Conservation (phyloP, 1,284 basidiomycete species). For the Thelephora terrestris region DNA sequence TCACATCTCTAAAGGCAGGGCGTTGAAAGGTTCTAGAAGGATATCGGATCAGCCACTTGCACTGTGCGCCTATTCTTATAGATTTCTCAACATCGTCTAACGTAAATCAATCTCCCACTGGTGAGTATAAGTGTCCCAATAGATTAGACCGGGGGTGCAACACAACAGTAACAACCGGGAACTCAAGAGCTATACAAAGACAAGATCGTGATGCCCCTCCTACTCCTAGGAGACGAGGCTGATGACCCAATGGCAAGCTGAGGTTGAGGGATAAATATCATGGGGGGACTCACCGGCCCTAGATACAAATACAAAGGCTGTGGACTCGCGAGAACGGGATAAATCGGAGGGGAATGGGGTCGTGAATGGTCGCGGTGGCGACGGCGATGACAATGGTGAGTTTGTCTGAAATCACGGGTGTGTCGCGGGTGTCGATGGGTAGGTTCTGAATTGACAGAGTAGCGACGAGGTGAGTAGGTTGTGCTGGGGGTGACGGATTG, state of each 20-base stretch:
- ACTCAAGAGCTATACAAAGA: no score
- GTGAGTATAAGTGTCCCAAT: no score
- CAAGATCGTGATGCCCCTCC: background rate
- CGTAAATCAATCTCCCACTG: no score
- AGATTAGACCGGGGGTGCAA: no score
- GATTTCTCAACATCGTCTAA: no score
- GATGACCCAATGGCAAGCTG: background rate
- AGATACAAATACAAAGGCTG: background rate
- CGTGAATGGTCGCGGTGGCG: background rate
- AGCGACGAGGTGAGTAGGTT: background rate
- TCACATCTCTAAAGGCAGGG: no score
- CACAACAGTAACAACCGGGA: no score
- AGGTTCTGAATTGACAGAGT: background rate
- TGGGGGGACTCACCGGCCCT: background rate
- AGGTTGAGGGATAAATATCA: background rate
- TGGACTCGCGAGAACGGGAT: background rate
- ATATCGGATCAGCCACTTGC: no score
- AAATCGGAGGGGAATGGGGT: background rate
- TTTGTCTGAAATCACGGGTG: background rate
- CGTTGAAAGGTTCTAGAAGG: no score
- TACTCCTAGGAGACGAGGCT: background rate
- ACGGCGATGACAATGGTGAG: background rate
- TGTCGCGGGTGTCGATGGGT: background rate
- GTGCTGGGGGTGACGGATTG: background rate
- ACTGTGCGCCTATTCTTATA: no score